A percentile compares a stretch with the other conserved stretches of the same genome.
Conservation (phyloP, 495 filamentous ascomycete genomes). For the Penicillium verhagenii region DNA sequence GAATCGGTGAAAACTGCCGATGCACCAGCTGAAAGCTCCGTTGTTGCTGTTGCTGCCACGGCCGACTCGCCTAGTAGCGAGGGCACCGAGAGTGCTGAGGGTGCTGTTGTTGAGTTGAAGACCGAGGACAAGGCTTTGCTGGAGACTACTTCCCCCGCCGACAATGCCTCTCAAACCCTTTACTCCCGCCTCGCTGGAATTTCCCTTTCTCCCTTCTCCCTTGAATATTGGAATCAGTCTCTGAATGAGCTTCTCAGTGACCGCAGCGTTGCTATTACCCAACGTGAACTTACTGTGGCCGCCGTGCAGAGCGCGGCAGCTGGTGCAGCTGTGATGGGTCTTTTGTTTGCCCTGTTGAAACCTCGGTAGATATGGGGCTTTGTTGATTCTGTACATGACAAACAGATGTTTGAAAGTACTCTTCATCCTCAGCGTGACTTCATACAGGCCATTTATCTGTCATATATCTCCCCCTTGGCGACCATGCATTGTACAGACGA, state of each 20-base stretch:
- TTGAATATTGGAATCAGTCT: slow-evolving; percentile 51
- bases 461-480: neutral
- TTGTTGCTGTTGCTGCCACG: neutral
- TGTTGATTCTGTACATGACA: neutral
- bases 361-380: slow-evolving; percentile 33
- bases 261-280: slow-evolving; percentile 60
- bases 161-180: slow-evolving; percentile 17
- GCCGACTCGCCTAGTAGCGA: slow-evolving; percentile 8
- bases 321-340: slow-evolving; percentile 62
- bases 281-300: slow-evolving; percentile 70
- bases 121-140: neutral
- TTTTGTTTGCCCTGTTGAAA: slow-evolving; percentile 59
- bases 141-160: slow-evolving; percentile 8
- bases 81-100: neutral
- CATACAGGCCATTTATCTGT: neutral
- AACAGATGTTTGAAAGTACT: neutral
- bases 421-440: neutral
- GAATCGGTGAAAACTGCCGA: slow-evolving; percentile 13
- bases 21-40: slow-evolving; percentile 10
- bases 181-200: slow-evolving; percentile 26
- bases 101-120: neutral
- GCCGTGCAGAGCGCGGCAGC: slow-evolving; percentile 70
- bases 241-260: slow-evolving; percentile 64
- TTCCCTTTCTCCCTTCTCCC: slow-evolving; percentile 19
- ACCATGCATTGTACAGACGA: slow-evolving; percentile 18